Evolutionary conservation across 2,329 filamentous ascomycete species (phyloP), one percentile per base, ranked within the genome.

Genomic region (Aspergillus niger): DNA sequence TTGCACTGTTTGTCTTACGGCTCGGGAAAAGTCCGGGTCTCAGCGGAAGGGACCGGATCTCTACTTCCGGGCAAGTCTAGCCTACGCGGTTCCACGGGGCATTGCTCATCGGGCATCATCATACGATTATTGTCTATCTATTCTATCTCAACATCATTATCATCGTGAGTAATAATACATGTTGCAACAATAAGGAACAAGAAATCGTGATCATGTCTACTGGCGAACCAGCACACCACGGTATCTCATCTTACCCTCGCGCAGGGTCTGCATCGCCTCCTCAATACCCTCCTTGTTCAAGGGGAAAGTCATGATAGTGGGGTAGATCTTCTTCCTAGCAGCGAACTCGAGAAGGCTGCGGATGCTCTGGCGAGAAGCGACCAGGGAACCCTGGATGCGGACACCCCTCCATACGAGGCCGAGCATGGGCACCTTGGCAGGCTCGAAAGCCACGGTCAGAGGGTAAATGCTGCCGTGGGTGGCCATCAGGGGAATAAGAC

Each of bases 341-440:
- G 87, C 83, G 70, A 91, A 91, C 4, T 79, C 79, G 56, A 91
- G 82, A 54, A 89, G 86, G 68, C 89, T 84, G 70, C 87, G 84
- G 55, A 82, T 80, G 65, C 89, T 84, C 26, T 85, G 76, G 0
- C 86, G 82, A 50, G 89, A 83, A 0, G 89, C 89, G 36, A 83
- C 83, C 0, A 89, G 81, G 76, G 83, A 87, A 3, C 87, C 87
- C 63, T 86, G 81, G 3, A 93, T 79, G 5, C 81, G 85, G 13
- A 85, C 75, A 5, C 85, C 88, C 63, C 82, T 80, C 5, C 71
- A 20, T 11, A 88, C 68, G 20, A 89, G 66, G 0, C 77, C 75
- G 76, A 91, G 64, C 48, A 69, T 63, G 17, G 70, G 70, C 20
- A 74, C 58, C 15, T 60, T 58, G 20, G 70, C 50, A 26, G 70